Evolutionary conservation across 352 stramenopile species (phyloP).

Genomic region (Globisporangium nunn): DNA sequence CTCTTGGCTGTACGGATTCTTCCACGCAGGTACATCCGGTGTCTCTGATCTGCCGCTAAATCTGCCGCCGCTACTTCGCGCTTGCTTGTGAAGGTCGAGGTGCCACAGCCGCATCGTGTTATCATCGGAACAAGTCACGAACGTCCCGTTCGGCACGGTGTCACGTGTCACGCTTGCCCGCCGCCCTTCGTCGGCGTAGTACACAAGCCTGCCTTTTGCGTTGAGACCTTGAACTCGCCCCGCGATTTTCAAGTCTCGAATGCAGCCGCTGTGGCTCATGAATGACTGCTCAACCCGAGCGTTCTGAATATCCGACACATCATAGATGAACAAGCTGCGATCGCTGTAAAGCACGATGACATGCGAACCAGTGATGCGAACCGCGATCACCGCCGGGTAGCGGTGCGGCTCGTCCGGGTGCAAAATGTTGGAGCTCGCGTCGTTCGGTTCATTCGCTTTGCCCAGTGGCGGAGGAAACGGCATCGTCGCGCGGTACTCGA

Average conservation of each 20-base stretch:
- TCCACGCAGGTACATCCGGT: slow-evolving; percentile 25
- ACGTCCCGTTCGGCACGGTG: slow-evolving; percentile 50
- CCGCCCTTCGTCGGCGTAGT: slow-evolving; percentile 17
- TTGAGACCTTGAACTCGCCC: slow-evolving; percentile 45
- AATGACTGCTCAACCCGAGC: slow-evolving; percentile 62
- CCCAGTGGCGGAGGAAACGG: slow-evolving; percentile 73
- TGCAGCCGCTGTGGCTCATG: slow-evolving; percentile 65
- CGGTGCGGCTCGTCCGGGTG: slow-evolving; percentile 45
- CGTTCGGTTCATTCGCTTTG: slow-evolving; percentile 19
- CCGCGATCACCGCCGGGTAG: slow-evolving; percentile 48
- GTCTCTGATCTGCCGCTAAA: slow-evolving; percentile 1
- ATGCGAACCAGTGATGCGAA: slow-evolving; percentile 54
- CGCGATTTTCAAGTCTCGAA: slow-evolving; percentile 60
- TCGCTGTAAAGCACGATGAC: slow-evolving; percentile 73
- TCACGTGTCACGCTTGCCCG: slow-evolving; percentile 5
- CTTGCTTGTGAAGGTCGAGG: slow-evolving; percentile 54
- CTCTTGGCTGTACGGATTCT: slow-evolving; percentile 65
- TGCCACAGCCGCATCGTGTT: slow-evolving; percentile 87
- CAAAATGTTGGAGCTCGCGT: slow-evolving; percentile 16
- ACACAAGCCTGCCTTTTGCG: slow-evolving; percentile 50
- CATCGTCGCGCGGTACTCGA: slow-evolving; percentile 68
- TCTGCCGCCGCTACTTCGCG: slow-evolving; percentile 23
- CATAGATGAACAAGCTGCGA: slow-evolving; percentile 76
- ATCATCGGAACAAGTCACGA: slow-evolving; percentile 83
- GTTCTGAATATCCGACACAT: slow-evolving; percentile 40